phyloP scores from a whole-genome alignment of 2,329 filamentous ascomycete species.

The Calonectria multiphialidica region DNA sequence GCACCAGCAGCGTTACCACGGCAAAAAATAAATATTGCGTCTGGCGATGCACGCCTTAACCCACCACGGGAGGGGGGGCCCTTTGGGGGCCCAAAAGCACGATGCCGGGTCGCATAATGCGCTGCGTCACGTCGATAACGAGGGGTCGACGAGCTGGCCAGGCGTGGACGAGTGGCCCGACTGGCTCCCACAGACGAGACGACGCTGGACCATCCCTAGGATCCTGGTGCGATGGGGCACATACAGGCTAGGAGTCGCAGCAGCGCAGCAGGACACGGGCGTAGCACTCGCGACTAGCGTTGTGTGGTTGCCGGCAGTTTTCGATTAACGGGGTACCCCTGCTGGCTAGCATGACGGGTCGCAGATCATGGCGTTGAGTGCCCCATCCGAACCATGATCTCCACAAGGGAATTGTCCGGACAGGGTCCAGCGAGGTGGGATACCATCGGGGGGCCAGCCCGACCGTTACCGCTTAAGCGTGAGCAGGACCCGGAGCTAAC shows the following conservation, averaged over 20 bases:
- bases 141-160: conserved; percentile 25
- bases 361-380: conserved; percentile 47
- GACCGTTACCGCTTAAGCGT: conserved; percentile 30
- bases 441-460: conserved; percentile 24
- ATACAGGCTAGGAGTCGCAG: conserved; percentile 35
- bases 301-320: conserved; percentile 40
- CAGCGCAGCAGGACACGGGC: conserved; percentile 32
- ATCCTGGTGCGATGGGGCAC: conserved; percentile 34
- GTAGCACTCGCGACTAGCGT: conserved; percentile 19
- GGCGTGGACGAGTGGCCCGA: conserved; percentile 28
- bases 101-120: conserved; percentile 36
- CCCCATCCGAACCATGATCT: conserved; percentile 48
- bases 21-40: conserved; percentile 20
- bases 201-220: conserved; percentile 29
- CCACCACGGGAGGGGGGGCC: conserved; percentile 23
- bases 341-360: conserved; percentile 42
- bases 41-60: conserved; percentile 27
- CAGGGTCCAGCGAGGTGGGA: conserved; percentile 36
- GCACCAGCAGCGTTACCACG: conserved; percentile 31
- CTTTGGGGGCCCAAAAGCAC: conserved; percentile 36
- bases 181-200: conserved; percentile 29
- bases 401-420: conserved; percentile 47
- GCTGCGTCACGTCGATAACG: conserved; percentile 24
- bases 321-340: conserved; percentile 41
- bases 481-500: conserved; percentile 30